Conservation (phyloP, 176 grass and related monocot genomes). For the Rhynchospora tenuis region DNA sequence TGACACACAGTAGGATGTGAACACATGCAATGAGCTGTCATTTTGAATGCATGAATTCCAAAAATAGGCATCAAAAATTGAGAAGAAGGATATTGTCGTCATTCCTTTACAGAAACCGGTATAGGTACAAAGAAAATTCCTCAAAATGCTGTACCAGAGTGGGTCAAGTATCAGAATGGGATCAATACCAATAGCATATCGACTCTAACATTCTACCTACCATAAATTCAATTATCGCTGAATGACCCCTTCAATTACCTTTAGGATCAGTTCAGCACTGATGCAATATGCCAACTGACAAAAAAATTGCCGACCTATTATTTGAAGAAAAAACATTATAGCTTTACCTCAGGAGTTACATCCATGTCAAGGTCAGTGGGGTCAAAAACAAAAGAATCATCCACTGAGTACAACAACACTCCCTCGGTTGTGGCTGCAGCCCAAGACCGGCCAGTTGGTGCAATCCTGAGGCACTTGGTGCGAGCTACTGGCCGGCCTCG, state of each 20-base stretch:
- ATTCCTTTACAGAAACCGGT: too few relatives aligned
- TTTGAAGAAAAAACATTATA: constrained; percentile 5
- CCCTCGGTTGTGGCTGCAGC: constrained; percentile 93
- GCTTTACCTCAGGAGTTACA: constrained; percentile 85
- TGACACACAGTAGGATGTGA: too few relatives aligned
- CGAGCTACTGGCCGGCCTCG: constrained; percentile 64
- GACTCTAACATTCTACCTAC: not conserved
- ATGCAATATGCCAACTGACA: not conserved
- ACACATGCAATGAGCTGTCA: too few relatives aligned
- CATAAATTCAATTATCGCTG: not conserved
- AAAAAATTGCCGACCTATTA: not conserved
- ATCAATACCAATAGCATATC: not conserved
- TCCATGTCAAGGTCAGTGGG: constrained; percentile 94
- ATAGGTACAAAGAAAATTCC: too few relatives aligned
- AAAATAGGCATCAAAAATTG: too few relatives aligned
- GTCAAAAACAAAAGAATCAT: constrained; percentile 89
- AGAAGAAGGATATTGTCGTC: too few relatives aligned
- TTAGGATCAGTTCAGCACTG: not conserved
- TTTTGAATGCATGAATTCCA: too few relatives aligned
- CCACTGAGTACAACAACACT: constrained; percentile 80
- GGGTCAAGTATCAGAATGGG: not conserved
- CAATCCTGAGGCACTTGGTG: constrained; percentile 81
- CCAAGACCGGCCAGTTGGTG: constrained; percentile 93
- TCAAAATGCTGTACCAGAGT: not conserved
- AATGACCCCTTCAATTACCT: not conserved